Percentiles rank a stretch among this genome's conserved stretches.
Evolutionary conservation across 345 rosid genomes (phyloP).

Genomic region (Arabidopsis suecica): DNA sequence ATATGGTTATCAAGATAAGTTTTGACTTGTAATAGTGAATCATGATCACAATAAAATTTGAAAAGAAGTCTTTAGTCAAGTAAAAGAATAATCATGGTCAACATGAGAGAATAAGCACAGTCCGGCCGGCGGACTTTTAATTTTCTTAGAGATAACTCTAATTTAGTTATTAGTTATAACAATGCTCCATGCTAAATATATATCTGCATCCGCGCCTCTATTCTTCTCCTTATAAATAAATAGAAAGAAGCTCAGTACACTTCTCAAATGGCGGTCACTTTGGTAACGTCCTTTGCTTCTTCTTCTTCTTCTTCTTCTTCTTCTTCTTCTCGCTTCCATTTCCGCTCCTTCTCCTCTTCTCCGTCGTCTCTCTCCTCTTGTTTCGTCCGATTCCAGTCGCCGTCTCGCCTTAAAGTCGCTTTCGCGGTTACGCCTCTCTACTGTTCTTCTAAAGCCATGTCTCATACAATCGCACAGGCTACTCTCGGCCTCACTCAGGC

Average conservation of each 20-base stretch:
- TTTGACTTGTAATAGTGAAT: background rate
- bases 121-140: constrained; percentile 2
- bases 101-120: constrained; percentile 21
- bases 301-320: constrained; percentile 29
- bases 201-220: no score
- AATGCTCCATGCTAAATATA: no score
- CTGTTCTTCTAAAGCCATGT: constrained; percentile 53
- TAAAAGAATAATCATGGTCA: constrained; percentile 6
- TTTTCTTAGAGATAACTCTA: no score
- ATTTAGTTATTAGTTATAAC: no score
- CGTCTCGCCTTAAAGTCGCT: constrained; percentile 42
- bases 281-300: constrained; percentile 50
- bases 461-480: constrained; percentile 58
- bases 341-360: constrained; percentile 35
- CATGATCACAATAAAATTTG: background rate
- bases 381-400: constrained; percentile 24
- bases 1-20: no score
- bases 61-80: constrained; percentile 2
- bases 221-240: constrained; percentile 31
- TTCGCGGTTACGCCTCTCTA: constrained; percentile 47
- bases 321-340: constrained; percentile 40
- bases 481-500: constrained; percentile 88
- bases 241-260: constrained; percentile 22
- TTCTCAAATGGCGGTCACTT: constrained; percentile 55
- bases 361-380: constrained; percentile 32